Conservation (phyloP, 2,329 filamentous ascomycete species). For the Leptographium lundbergii region DNA sequence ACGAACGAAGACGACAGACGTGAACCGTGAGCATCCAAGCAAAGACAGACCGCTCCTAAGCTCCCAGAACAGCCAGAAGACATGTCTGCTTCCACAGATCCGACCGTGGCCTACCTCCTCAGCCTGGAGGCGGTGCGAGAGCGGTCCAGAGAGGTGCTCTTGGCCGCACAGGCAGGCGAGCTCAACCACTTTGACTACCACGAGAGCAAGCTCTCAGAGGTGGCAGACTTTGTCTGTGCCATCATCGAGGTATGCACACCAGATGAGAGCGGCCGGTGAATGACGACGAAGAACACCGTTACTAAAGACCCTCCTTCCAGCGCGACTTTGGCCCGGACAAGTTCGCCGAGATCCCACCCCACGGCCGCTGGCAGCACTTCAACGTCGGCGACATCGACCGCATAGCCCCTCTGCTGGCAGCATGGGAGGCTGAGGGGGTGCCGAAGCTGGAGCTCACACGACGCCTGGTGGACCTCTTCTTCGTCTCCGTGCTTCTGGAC, state of each 20-base stretch:
- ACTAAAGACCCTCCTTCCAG: conserved; percentile 15
- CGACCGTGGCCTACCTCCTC: conserved; percentile 1
- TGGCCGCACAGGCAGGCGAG: not conserved
- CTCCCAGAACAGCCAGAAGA: not conserved
- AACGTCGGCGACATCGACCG: conserved; percentile 41
- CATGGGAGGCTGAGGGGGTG: conserved; percentile 20
- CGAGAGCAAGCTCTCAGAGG: not conserved
- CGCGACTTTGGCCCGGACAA: conserved; percentile 37
- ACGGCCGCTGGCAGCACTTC: conserved; percentile 52
- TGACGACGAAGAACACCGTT: not conserved
- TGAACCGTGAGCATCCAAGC: no score
- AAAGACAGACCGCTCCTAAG: no score
- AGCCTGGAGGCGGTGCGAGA: conserved; percentile 4
- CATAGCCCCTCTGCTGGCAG: conserved; percentile 28
- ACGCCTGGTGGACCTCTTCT: conserved; percentile 46
- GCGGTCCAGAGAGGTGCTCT: not conserved
- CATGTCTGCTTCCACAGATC: not conserved
- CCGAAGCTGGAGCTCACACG: conserved; percentile 36
- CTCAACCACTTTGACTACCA: conserved; percentile 8
- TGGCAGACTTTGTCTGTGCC: conserved; percentile 2
- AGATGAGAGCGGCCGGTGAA: not conserved
- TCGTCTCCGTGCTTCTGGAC: conserved; percentile 46
- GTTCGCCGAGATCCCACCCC: conserved; percentile 35
- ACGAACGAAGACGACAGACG: no score
- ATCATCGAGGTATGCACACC: conserved; percentile 1